These are phyloP conservation scores for Acacia melanoxylon DNA, from an alignment of 306 rosid genomes.

Conservation along the genomic window DNA sequence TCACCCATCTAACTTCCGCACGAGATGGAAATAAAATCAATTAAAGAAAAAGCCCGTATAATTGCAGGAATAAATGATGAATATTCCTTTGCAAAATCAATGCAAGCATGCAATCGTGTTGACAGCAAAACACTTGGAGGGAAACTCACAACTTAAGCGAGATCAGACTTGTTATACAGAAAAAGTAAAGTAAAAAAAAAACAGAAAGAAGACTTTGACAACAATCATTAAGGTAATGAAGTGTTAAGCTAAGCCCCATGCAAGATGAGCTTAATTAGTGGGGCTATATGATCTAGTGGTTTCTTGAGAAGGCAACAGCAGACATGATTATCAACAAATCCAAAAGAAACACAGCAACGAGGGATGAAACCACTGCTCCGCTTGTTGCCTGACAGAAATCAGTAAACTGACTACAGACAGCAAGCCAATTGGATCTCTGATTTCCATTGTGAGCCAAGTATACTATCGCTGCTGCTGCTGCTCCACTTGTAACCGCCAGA, in stretches of 20 bases:
- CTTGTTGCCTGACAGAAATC: conserved; percentile 71
- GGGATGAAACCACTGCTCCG: conserved; percentile 71
- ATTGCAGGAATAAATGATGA: background rate
- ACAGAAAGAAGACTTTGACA: background rate
- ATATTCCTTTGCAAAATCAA: background rate
- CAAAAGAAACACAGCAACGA: conserved; percentile 52
- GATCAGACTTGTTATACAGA: background rate
- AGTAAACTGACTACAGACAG: conserved; percentile 78
- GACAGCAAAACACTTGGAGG: background rate
- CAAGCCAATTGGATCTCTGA: conserved; percentile 79
- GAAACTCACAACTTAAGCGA: conserved; percentile 16
- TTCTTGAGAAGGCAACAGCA: conserved; percentile 53
- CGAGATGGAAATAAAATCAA: background rate
- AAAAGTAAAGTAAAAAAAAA: background rate
- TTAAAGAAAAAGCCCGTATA: background rate
- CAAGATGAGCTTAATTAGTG: background rate
- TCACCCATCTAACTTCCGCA: background rate
- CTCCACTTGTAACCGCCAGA: conserved; percentile 64
- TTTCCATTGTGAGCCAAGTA: conserved; percentile 87
- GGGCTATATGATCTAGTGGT: background rate
- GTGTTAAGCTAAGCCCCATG: conserved; percentile 1
- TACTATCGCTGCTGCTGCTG: conserved; percentile 78
- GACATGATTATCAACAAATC: conserved; percentile 59
- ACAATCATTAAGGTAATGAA: background rate
- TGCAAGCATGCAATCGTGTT: background rate